These are phyloP conservation scores for Penicillium sp. DNA, from an alignment of 2,329 filamentous ascomycete genomes.

Conservation along the genomic window DNA sequence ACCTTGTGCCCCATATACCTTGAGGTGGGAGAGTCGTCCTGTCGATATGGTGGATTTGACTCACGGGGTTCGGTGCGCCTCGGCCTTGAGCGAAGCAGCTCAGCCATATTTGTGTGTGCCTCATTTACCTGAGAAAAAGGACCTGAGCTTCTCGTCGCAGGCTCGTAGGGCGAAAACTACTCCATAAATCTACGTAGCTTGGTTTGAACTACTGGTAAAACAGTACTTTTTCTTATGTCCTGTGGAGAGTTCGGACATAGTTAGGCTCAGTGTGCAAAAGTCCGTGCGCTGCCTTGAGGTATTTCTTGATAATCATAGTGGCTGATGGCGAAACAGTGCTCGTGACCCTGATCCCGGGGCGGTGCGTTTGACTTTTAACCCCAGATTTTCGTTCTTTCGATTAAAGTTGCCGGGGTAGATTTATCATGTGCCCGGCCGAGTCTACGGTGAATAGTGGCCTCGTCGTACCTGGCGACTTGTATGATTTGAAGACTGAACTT, in stretches of 20 bases:
- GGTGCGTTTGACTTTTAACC: background rate
- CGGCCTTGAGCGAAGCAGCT: too few species aligned
- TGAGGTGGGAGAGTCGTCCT: too few species aligned
- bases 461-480: too few species aligned
- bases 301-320: background rate
- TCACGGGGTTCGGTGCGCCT: too few species aligned
- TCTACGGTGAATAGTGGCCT: background rate
- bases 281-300: background rate
- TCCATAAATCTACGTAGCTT: too few species aligned
- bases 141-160: background rate
- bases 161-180: background rate
- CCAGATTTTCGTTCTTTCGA: background rate
- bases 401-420: background rate
- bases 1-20: too few species aligned
- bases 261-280: background rate
- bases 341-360: background rate
- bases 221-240: background rate
- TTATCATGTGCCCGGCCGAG: background rate
- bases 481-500: background rate
- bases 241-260: background rate
- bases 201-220: too few species aligned
- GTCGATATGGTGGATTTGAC: too few species aligned
- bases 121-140: background rate
- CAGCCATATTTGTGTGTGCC: background rate
- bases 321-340: background rate